Percentiles rank a stretch among this genome's conserved stretches.
These are phyloP conservation scores for Setaria viridis DNA, from an alignment of 202 grass and related monocot species.

Conservation along the genomic window DNA sequence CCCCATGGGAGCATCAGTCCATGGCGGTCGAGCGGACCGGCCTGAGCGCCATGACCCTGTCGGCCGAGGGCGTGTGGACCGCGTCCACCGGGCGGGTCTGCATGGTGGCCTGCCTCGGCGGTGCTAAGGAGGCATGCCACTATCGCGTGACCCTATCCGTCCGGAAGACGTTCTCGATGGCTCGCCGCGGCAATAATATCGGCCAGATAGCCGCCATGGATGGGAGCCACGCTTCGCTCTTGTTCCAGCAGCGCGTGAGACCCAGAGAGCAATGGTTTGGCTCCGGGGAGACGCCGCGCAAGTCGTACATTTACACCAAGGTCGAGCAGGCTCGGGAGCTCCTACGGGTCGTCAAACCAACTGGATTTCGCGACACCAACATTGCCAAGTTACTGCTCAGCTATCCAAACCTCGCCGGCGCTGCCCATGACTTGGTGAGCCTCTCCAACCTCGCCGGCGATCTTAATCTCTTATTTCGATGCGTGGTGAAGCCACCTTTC, in stretches of 20 bases:
- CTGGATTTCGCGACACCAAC: conserved; percentile 36
- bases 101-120: conserved; percentile 72
- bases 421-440: conserved; percentile 43
- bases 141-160: conserved; percentile 64
- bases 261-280: background rate
- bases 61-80: conserved; percentile 68
- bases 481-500: conserved; percentile 6
- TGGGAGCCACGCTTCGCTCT: conserved; percentile 27
- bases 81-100: conserved; percentile 52
- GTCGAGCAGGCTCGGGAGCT: conserved; percentile 51
- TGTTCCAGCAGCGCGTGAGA: background rate
- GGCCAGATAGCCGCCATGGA: conserved; percentile 52
- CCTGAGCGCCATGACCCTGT: conserved; percentile 53
- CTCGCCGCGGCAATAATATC: conserved; percentile 40
- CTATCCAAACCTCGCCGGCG: conserved; percentile 45
- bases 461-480: conserved; percentile 36
- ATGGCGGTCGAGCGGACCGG: conserved; percentile 39
- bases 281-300: background rate
- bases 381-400: conserved; percentile 57
- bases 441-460: conserved; percentile 54
- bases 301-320: conserved; percentile 56
- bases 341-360: conserved; percentile 43
- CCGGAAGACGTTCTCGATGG: conserved; percentile 52
- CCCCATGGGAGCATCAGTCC: conserved; percentile 46
- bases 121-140: conserved; percentile 26